Percentiles rank a stretch among this genome's conserved stretches.
phyloP scores from a whole-genome alignment of 805 yeast genomes.

The Starmerella kuoi region DNA sequence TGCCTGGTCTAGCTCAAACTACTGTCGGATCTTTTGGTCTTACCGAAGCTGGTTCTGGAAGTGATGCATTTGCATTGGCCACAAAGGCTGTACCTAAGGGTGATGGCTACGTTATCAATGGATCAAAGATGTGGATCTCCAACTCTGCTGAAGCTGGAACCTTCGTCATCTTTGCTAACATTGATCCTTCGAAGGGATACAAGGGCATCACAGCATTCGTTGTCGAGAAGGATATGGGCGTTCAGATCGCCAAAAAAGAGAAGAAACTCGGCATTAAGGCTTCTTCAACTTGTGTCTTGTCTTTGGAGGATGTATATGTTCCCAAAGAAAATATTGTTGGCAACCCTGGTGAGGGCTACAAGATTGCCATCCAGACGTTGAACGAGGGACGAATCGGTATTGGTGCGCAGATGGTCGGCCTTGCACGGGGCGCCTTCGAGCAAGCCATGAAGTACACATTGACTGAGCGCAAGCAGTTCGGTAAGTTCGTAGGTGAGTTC shows the following conservation, averaged over 20 bases:
- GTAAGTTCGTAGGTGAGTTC: constrained; percentile 33
- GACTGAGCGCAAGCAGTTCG: constrained; percentile 35
- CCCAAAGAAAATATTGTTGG: constrained; percentile 35
- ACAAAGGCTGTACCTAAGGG: constrained; percentile 30
- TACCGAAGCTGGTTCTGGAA: constrained; percentile 34
- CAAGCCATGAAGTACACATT: constrained; percentile 31
- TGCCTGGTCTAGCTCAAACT: constrained; percentile 31
- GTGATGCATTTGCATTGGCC: constrained; percentile 36
- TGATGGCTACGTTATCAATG: constrained; percentile 33
- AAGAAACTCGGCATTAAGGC: constrained; percentile 36
- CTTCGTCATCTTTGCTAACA: constrained; percentile 33
- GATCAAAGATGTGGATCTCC: constrained; percentile 38
- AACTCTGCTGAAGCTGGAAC: constrained; percentile 35
- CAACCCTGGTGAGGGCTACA: constrained; percentile 35
- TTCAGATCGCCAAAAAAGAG: constrained; percentile 35
- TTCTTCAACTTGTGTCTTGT: constrained; percentile 34
- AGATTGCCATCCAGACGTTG: constrained; percentile 35
- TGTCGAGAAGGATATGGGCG: constrained; percentile 33
- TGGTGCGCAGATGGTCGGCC: constrained; percentile 37
- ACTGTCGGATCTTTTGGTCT: constrained; percentile 33
- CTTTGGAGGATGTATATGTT: constrained; percentile 32
- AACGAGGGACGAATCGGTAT: constrained; percentile 38
- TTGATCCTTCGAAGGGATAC: constrained; percentile 34
- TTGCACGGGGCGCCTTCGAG: constrained; percentile 35
- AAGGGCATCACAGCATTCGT: constrained; percentile 36